phyloP scores from a whole-genome alignment of 305 asterid genomes.

The Withania somnifera region DNA sequence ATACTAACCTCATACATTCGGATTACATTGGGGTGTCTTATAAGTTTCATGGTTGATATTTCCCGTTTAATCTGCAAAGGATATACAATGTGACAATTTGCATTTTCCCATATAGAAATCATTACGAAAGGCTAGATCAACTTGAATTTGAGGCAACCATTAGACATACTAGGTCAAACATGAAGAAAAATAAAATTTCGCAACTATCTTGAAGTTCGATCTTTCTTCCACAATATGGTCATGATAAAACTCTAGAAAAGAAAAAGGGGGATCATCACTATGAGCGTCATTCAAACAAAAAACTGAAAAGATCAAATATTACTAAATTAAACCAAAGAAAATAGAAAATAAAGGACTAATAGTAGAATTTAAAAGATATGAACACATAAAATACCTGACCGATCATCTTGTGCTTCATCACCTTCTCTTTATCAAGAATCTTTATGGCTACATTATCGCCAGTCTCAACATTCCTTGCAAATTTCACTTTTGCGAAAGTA shows the following conservation, averaged over 20 bases:
- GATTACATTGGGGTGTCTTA: slow-evolving; percentile 91
- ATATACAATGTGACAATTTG: not conserved
- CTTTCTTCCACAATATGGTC: not conserved
- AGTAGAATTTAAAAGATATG: not conserved
- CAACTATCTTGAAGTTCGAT: not conserved
- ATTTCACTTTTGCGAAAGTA: slow-evolving; percentile 85
- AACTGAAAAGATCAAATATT: not conserved
- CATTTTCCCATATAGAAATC: not conserved
- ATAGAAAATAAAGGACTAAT: not conserved
- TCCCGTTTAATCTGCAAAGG: slow-evolving; percentile 86
- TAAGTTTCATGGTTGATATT: slow-evolving; percentile 89
- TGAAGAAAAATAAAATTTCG: not conserved
- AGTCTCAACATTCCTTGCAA: slow-evolving; percentile 79
- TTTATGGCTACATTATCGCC: slow-evolving; percentile 85
- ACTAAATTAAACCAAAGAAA: not conserved
- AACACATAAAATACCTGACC: slow-evolving; percentile 41
- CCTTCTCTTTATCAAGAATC: slow-evolving; percentile 89
- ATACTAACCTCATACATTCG: slow-evolving; percentile 78
- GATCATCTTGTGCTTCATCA: slow-evolving; percentile 93
- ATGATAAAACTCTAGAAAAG: not conserved
- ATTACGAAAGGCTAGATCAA: not conserved
- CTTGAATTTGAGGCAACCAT: not conserved
- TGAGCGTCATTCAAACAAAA: not conserved
- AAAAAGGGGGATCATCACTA: not conserved
- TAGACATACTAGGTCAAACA: not conserved